phyloP scores from a whole-genome alignment of 805 yeast species.

The Isabelozyma heimii region DNA sequence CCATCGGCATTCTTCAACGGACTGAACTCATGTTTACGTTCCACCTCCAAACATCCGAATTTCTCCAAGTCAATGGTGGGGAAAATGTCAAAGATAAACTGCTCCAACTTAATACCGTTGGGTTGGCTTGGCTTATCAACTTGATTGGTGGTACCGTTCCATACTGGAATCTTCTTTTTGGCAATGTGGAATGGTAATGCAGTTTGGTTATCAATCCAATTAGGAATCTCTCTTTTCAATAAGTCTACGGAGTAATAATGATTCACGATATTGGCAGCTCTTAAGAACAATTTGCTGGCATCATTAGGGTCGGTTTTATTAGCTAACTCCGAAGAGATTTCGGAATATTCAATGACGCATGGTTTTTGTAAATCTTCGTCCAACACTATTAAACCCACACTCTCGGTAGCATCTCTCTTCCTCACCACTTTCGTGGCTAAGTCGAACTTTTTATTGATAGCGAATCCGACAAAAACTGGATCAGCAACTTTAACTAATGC shows the following conservation, averaged over 20 bases:
- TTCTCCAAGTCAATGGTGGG: conserved; percentile 65
- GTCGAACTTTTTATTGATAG: conserved; percentile 62
- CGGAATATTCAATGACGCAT: conserved; percentile 93
- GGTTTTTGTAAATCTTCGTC: conserved; percentile 59
- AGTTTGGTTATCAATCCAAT: conserved; percentile 66
- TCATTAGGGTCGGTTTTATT: conserved; percentile 60
- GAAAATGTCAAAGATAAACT: conserved; percentile 95
- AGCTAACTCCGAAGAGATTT: conserved; percentile 73
- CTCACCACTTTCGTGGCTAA: conserved; percentile 94
- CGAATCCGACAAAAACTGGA: conserved; percentile 84
- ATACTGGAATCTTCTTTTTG: conserved; percentile 73
- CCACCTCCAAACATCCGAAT: conserved; percentile 93
- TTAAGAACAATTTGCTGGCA: conserved; percentile 52
- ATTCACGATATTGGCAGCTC: conserved; percentile 97
- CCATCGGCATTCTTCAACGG: conserved; percentile 92
- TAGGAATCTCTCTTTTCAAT: conserved; percentile 54
- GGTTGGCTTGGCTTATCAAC: conserved; percentile 64
- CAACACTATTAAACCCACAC: conserved; percentile 87
- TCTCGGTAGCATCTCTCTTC: conserved; percentile 81
- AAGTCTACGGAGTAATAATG: conserved; percentile 90
- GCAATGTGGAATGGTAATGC: conserved; percentile 94
- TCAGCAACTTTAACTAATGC: conserved; percentile 90
- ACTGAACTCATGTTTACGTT: conserved; percentile 79
- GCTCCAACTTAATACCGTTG: conserved; percentile 94
- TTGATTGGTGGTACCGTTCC: conserved; percentile 46